A percentile compares a stretch with the other conserved stretches of the same genome.
These are phyloP conservation scores for Isatis tinctoria DNA, from an alignment of 345 rosid species.

Conservation along the genomic window DNA sequence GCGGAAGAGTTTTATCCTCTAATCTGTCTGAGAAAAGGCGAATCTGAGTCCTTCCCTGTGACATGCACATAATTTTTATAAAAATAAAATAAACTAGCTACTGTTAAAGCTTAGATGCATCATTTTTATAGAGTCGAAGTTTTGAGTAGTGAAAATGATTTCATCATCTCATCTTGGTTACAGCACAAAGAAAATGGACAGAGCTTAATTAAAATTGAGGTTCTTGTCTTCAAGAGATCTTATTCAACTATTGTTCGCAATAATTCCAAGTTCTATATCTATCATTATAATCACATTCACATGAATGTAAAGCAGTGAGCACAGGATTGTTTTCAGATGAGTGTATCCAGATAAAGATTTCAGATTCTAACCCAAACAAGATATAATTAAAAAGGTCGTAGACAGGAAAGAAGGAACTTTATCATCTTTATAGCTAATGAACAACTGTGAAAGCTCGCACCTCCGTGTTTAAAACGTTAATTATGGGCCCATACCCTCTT, in stretches of 20 bases:
- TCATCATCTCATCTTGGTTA: background rate
- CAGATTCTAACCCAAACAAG: background rate
- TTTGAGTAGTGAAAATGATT: background rate
- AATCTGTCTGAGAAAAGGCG: slow-evolving; percentile 37
- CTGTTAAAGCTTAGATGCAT: background rate
- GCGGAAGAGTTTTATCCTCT: background rate
- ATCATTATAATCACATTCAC: background rate
- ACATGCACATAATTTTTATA: background rate
- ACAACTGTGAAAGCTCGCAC: background rate
- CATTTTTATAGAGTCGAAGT: background rate
- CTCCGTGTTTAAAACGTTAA: background rate
- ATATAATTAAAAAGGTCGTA: background rate
- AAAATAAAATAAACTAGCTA: too few relatives aligned
- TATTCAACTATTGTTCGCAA: background rate
- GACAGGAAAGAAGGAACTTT: background rate
- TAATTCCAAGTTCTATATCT: background rate
- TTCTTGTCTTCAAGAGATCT: background rate
- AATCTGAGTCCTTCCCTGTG: slow-evolving; percentile 40
- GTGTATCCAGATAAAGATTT: background rate
- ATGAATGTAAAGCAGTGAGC: background rate
- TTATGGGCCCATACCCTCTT: background rate
- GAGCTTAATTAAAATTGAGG: background rate
- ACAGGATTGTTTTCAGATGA: background rate
- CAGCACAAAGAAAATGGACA: background rate
- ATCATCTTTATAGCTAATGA: background rate